phyloP scores from a whole-genome alignment of 202 grass and related monocot species.

The Zoysia matrella region DNA sequence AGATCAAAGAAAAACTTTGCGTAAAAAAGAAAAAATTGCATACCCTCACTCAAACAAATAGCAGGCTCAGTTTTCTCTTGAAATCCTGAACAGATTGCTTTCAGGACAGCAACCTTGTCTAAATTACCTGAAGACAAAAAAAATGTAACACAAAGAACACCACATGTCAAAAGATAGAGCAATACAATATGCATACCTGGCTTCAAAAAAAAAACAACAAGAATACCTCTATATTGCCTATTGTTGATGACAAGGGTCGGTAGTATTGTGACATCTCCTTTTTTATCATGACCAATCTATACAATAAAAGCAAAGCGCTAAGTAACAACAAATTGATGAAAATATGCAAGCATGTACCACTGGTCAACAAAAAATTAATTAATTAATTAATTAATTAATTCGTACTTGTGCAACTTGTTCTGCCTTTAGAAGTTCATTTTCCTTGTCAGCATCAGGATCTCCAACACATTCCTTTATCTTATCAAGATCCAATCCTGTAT shows the following conservation, averaged over 20 bases:
- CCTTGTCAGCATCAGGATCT: constrained; percentile 68
- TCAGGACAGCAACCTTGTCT: constrained; percentile 86
- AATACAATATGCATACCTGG: constrained; percentile 26
- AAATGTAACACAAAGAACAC: constrained; percentile 44
- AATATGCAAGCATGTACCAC: constrained; percentile 25
- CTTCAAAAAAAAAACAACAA: too few species aligned
- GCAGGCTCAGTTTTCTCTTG: constrained; percentile 86
- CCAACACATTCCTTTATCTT: constrained; percentile 83
- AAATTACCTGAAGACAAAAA: constrained; percentile 67
- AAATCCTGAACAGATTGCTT: constrained; percentile 91
- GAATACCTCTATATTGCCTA: constrained; percentile 79
- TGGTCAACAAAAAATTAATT: constrained; percentile 2
- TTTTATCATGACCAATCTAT: constrained; percentile 78
- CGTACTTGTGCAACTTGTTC: constrained; percentile 88
- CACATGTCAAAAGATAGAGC: background rate
- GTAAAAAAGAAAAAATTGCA: constrained; percentile 16
- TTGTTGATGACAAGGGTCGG: constrained; percentile 92
- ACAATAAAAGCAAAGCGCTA: constrained; percentile 34
- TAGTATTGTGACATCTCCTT: constrained; percentile 91
- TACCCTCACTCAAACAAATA: constrained; percentile 85
- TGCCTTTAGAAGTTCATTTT: constrained; percentile 78
- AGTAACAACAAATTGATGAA: constrained; percentile 39
- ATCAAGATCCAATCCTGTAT: constrained; percentile 67
- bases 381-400: background rate
- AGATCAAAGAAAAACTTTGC: constrained; percentile 41